These are phyloP conservation scores for Elsinoe batatas DNA, from an alignment of 2,329 filamentous ascomycete species.

Conservation along the genomic window DNA sequence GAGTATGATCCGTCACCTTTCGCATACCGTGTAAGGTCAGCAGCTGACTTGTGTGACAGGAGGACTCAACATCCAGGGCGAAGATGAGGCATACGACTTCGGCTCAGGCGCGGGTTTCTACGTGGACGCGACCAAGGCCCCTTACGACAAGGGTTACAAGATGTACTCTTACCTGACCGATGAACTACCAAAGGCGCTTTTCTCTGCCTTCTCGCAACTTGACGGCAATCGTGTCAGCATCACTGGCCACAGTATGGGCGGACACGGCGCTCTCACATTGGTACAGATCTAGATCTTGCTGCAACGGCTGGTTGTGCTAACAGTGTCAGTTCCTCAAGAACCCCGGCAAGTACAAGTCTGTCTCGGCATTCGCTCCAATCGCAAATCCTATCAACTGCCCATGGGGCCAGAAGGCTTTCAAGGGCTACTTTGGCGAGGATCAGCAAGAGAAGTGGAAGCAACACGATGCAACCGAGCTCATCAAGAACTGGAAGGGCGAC, in stretches of 20 bases:
- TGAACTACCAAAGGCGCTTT: slow-evolving; percentile 74
- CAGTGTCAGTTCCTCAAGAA: slow-evolving; percentile 65
- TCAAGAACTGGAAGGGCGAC: slow-evolving; percentile 62
- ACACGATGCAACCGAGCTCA: slow-evolving; percentile 85
- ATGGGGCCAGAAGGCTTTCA: slow-evolving; percentile 94
- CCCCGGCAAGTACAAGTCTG: slow-evolving; percentile 78
- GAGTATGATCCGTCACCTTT: slow-evolving; percentile 39
- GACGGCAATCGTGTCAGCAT: slow-evolving; percentile 67
- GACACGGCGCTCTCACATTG: slow-evolving; percentile 85
- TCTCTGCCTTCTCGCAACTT: slow-evolving; percentile 58
- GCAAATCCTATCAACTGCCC: slow-evolving; percentile 74
- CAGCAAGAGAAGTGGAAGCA: slow-evolving; percentile 69
- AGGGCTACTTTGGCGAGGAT: slow-evolving; percentile 72
- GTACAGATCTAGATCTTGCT: slow-evolving; percentile 26
- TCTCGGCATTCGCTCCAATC: slow-evolving; percentile 86
- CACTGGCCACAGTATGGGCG: slow-evolving; percentile 93
- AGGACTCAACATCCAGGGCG: slow-evolving; percentile 68
- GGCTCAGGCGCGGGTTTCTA: slow-evolving; percentile 91
- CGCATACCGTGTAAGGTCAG: neutral
- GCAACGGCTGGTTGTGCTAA: neutral
- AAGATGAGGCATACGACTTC: slow-evolving; percentile 86
- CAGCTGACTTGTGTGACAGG: slow-evolving; percentile 34
- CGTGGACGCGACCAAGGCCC: slow-evolving; percentile 68
- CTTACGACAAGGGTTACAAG: slow-evolving; percentile 69
- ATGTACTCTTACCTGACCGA: slow-evolving; percentile 92